Conservation (phyloP, 2,329 filamentous ascomycete species). For the Neonectria sp. region DNA sequence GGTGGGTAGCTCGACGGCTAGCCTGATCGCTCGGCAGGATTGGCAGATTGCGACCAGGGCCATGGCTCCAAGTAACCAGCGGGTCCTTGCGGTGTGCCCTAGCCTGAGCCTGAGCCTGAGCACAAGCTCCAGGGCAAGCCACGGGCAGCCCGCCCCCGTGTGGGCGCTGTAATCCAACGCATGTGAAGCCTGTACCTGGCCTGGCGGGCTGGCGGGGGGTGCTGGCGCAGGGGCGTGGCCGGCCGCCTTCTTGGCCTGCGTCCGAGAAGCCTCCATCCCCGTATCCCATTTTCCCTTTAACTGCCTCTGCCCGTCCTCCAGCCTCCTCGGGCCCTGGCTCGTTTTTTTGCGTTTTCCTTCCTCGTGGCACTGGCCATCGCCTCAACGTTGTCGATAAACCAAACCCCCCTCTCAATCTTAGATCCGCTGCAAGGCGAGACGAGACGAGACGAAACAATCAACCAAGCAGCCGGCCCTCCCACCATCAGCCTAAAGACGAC, state of each 20-base stretch:
- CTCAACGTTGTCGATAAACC: conserved; percentile 14
- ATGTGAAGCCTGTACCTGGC: background rate
- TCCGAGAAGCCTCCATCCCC: conserved; percentile 10
- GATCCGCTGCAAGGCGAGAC: background rate
- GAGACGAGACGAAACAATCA: background rate
- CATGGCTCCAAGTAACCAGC: background rate
- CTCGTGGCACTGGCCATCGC: conserved; percentile 22
- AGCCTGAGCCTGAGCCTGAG: background rate
- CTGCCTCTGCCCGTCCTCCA: conserved; percentile 22
- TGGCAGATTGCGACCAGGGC: conserved; percentile 46
- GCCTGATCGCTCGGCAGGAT: conserved; percentile 48
- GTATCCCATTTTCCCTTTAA: conserved; percentile 22
- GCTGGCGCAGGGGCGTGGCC: background rate
- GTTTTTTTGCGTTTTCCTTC: conserved; percentile 2
- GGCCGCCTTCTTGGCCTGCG: background rate
- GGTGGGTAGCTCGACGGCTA: conserved; percentile 44
- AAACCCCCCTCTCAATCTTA: background rate
- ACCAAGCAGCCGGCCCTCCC: background rate
- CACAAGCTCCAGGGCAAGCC: background rate
- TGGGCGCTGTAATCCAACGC: background rate
- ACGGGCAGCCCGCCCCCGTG: background rate
- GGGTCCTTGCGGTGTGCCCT: background rate
- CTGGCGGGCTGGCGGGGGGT: too few relatives aligned
- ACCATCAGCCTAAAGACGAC: conserved; percentile 8
- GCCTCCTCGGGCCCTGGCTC: conserved; percentile 8